Base-by-base conservation (phyloP, 2,329 filamentous ascomycete species). In the Scortechinia acanthostroma region DNA sequence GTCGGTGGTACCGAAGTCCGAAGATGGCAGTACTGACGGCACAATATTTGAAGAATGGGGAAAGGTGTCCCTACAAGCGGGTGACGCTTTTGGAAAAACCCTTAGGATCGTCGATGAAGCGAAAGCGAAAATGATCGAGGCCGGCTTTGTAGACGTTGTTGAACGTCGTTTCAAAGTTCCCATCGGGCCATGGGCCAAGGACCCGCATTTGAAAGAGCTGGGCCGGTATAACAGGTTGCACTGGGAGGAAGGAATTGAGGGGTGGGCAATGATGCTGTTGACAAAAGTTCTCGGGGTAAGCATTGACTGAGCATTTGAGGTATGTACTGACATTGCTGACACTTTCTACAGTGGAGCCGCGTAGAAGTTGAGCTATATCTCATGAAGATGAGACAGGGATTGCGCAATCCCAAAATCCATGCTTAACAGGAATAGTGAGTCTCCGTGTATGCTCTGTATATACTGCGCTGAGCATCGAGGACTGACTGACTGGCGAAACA, bases 61-160 rank as follows among this genome's bases (percentile, higher is more conserved):
- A 6, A 10, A 10, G 17, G 20, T 6, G 10, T 13, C 17, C 17
- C 14, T 19, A 6, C 13, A 40, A 17, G 35, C 35, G 6, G 35
- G 10, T 10, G 25, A 30, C 10, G n/a, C 10, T 10, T n/a, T 30
- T 30, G 25, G 25, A 10, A 30, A 30, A 30, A 30, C 25, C 25
- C n/a, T 30, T 30, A 10, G 25, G 10, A 30, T 30, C n/a, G 25
- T n/a, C 10, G 25, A 30, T 30, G 10, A 10, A 10, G 35, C 35
- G 13, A 40, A 40, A 19, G 44, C 56, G 4, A 50, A 48, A 42
- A 55, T 70, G 6, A 46, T 44, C 15, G 49, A 57, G 16, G 55
- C 58, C 5, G 70, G 71, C 2, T 74, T 73, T 50, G 62, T 61
- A 3, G 63, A 71, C 48, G 61, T 74, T 1, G 58, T 63, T 6